phyloP scores from a whole-genome alignment of 768 basidiomycete species.

The Trametes villosa region DNA sequence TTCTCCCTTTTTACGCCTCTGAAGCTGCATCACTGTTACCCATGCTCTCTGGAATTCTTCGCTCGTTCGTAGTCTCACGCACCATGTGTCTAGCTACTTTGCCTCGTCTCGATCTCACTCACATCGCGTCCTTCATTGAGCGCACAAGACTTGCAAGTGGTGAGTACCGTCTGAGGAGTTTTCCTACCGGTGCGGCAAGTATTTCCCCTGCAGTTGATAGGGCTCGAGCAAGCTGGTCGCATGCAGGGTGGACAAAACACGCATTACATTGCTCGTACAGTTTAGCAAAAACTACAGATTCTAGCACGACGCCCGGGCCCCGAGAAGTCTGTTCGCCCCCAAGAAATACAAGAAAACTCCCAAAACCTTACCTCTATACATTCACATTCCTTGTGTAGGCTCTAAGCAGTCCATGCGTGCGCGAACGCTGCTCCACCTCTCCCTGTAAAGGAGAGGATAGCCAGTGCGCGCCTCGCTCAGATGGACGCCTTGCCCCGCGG shows the following conservation, averaged over 20 bases:
- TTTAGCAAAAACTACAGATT: neutral
- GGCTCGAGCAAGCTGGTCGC: too few species aligned
- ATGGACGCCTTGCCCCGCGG: constrained; percentile 75
- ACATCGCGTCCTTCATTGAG: neutral
- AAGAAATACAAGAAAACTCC: neutral
- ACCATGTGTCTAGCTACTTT: neutral
- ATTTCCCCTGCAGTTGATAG: too few species aligned
- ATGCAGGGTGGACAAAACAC: neutral
- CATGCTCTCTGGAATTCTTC: neutral
- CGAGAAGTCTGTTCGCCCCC: too few species aligned
- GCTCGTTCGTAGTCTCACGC: neutral
- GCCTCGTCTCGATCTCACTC: neutral
- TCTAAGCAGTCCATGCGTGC: too few species aligned
- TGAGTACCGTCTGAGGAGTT: too few species aligned
- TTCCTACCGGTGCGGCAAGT: too few species aligned
- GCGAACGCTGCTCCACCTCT: too few species aligned
- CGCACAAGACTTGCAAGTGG: too few species aligned
- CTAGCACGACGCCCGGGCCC: too few species aligned
- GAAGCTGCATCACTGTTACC: neutral
- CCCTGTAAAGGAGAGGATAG: too few species aligned
- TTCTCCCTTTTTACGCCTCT: too few species aligned
- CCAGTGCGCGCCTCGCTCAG: constrained; percentile 41
- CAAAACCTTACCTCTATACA: neutral
- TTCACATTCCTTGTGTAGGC: too few species aligned
- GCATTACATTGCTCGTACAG: neutral